phyloP scores from a whole-genome alignment of 129 eudicot species.

The Centaurea solstitialis region DNA sequence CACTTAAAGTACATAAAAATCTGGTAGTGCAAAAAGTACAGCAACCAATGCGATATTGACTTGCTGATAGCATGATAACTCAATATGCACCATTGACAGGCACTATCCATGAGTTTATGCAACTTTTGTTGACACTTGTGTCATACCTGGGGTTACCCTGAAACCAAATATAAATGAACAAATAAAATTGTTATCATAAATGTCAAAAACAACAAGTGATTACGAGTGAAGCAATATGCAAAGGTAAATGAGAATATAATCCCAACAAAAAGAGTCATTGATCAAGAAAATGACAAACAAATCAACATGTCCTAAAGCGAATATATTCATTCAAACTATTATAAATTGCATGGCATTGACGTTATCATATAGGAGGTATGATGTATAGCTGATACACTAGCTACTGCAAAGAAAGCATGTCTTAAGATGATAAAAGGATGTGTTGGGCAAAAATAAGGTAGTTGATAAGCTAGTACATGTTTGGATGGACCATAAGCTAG shows the following conservation, averaged over 20 bases:
- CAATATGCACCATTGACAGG: conserved; percentile 2
- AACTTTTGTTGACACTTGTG: background rate
- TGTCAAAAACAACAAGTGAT: background rate
- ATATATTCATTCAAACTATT: too few relatives aligned
- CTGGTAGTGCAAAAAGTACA: conserved; percentile 14
- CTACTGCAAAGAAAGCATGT: too few relatives aligned
- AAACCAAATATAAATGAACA: background rate
- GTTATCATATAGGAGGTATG: too few relatives aligned
- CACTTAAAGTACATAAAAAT: conserved; percentile 18
- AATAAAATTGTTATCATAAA: background rate
- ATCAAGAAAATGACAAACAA: too few relatives aligned
- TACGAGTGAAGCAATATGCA: background rate
- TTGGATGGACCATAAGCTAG: too few relatives aligned
- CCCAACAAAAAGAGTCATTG: background rate
- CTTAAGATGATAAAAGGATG: too few relatives aligned
- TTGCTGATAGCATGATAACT: conserved; percentile 20
- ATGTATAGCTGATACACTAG: too few relatives aligned
- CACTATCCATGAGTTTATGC: conserved; percentile 4
- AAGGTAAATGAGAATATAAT: too few relatives aligned
- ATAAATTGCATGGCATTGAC: too few relatives aligned
- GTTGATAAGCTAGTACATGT: too few relatives aligned
- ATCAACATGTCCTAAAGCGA: too few relatives aligned
- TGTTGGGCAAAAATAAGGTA: too few relatives aligned
- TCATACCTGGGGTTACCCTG: conserved; percentile 9
- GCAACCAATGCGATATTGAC: conserved; percentile 13